Evolutionary conservation across 495 filamentous ascomycete species (phyloP).

Genomic region (Coniosporium apollinis): DNA sequence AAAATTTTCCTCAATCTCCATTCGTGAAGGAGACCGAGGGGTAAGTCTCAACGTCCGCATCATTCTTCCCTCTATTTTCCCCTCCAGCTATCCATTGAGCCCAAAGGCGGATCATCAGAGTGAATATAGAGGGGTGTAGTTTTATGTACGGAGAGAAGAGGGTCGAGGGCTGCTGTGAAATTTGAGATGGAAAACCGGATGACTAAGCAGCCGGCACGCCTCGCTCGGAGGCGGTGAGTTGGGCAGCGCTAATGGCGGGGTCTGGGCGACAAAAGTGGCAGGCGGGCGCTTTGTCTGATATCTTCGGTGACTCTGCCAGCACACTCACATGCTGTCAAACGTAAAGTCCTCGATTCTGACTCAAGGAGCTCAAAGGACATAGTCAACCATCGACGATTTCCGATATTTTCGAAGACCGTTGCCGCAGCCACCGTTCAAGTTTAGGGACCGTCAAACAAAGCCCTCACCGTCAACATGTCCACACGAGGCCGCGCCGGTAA

Average conservation of each 20-base stretch:
- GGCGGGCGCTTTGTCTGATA: too few species aligned
- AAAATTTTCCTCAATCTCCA: constrained; percentile 18
- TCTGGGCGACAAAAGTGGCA: too few species aligned
- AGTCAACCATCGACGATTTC: too few species aligned
- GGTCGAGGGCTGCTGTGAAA: constrained; percentile 15
- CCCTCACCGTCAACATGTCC: constrained; percentile 41
- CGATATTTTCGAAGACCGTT: too few species aligned
- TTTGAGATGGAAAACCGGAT: constrained; percentile 4
- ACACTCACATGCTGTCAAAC: background rate
- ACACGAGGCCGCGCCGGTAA: constrained; percentile 73
- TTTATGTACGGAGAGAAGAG: constrained; percentile 41
- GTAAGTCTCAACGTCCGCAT: constrained; percentile 20
- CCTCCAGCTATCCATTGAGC: constrained; percentile 47
- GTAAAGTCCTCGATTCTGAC: background rate
- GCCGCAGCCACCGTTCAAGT: too few species aligned
- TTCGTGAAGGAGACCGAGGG: constrained; percentile 9
- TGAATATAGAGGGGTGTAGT: constrained; percentile 64
- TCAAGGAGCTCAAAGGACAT: too few species aligned
- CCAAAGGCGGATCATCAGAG: constrained; percentile 37
- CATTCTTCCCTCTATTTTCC: constrained; percentile 62
- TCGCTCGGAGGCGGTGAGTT: constrained; percentile 1
- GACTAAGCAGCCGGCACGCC: constrained; percentile 6
- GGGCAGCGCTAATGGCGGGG: too few species aligned
- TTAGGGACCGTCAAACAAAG: too few species aligned
- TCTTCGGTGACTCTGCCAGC: background rate